Percentiles rank a stretch among this genome's conserved stretches.
Evolutionary conservation across 768 basidiomycete genomes (phyloP).

Genomic region (Lactarius quietus): DNA sequence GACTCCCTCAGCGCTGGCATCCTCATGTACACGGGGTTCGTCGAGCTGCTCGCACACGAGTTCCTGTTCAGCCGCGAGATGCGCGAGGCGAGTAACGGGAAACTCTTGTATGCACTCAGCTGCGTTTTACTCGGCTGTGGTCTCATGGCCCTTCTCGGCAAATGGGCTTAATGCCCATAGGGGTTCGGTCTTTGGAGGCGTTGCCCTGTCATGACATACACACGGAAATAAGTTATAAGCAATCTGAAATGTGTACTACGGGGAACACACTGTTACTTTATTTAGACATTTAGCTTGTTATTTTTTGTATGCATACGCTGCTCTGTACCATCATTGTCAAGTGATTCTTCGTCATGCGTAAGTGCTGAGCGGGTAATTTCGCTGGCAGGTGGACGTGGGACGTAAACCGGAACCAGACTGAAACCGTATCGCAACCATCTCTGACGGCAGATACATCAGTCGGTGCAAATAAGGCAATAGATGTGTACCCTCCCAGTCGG

Average conservation of each 20-base stretch:
- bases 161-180: slow-evolving; percentile 63
- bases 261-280: neutral
- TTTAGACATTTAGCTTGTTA: neutral
- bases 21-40: slow-evolving; percentile 80
- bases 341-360: neutral
- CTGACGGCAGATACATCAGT: neutral
- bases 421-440: neutral
- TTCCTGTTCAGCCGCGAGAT: slow-evolving; percentile 89
- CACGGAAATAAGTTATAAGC: neutral
- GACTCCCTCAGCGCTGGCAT: slow-evolving; percentile 88
- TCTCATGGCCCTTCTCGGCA: slow-evolving; percentile 87
- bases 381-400: neutral
- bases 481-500: neutral
- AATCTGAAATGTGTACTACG: neutral
- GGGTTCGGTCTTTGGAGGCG: neutral
- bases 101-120: slow-evolving; percentile 67
- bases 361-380: no score
- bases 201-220: neutral
- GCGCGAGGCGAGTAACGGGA: slow-evolving; percentile 61
- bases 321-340: neutral
- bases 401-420: neutral
- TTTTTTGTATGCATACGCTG: neutral
- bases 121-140: slow-evolving; percentile 81
- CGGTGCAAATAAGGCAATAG: neutral
- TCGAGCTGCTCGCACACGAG: slow-evolving; percentile 92